Evolutionary conservation across 1,284 basidiomycete species (phyloP).

Genomic region (Apiotrichum mycotoxinovorans): DNA sequence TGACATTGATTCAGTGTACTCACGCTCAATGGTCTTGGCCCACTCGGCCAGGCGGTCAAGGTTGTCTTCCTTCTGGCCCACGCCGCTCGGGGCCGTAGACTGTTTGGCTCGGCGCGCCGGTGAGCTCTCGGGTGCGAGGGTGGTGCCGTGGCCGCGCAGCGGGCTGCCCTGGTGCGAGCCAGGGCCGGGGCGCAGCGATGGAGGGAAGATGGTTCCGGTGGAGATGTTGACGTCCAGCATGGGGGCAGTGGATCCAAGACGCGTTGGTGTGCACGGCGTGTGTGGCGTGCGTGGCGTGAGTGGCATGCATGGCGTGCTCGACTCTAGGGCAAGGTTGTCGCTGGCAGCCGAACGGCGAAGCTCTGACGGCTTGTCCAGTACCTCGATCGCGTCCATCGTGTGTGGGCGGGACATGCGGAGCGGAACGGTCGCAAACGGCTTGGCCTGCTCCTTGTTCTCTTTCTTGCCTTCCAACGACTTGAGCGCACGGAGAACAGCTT

Average conservation of each 20-base stretch:
- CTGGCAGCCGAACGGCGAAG: not conserved
- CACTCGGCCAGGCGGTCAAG: constrained; percentile 44
- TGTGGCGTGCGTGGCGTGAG: too few relatives aligned
- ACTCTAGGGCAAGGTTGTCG: not conserved
- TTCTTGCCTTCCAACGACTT: constrained; percentile 30
- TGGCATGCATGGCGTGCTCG: not conserved
- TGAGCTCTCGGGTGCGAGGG: not conserved
- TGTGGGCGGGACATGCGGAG: not conserved
- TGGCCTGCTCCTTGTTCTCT: too few relatives aligned
- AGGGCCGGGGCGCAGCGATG: not conserved
- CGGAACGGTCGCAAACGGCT: not conserved
- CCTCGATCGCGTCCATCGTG: not conserved
- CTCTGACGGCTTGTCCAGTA: not conserved
- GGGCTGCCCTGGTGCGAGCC: not conserved
- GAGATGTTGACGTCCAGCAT: constrained; percentile 13
- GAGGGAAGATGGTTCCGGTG: not conserved
- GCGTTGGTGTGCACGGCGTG: not conserved
- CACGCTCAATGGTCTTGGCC: constrained; percentile 46
- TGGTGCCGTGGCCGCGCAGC: not conserved
- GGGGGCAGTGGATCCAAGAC: constrained; percentile 3
- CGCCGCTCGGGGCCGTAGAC: constrained; percentile 11
- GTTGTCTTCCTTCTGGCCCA: constrained; percentile 16
- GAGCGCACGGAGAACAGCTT: constrained; percentile 34
- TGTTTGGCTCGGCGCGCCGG: constrained; percentile 13
- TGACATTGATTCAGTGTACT: constrained; percentile 4